These are phyloP conservation scores for Elaeagnus macrophylla DNA, from an alignment of 306 rosid species.

Conservation along the genomic window DNA sequence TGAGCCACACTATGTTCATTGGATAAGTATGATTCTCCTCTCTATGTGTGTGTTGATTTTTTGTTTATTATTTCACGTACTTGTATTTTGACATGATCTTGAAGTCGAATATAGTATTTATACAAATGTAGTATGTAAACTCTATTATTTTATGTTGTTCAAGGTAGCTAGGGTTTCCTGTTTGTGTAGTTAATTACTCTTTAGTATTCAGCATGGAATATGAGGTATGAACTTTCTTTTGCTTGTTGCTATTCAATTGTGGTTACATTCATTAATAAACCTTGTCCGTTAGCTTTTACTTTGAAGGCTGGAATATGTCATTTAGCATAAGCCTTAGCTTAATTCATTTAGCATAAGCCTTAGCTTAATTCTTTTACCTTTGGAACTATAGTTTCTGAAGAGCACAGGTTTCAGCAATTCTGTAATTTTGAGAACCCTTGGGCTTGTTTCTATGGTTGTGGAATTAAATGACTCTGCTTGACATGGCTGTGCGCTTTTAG, in stretches of 20 bases:
- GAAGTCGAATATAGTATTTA: too few species aligned
- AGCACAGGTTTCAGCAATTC: neutral
- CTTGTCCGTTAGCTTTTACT: neutral
- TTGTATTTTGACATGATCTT: neutral
- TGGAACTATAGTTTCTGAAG: neutral
- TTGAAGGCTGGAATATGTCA: neutral
- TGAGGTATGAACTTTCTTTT: too few species aligned
- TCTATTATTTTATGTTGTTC: too few species aligned
- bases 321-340: neutral
- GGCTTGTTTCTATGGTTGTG: neutral
- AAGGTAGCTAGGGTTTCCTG: too few species aligned
- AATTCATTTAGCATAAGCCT: too few species aligned
- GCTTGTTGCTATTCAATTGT: too few species aligned
- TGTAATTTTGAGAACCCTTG: neutral
- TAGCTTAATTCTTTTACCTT: neutral
- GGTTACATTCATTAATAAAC: too few species aligned
- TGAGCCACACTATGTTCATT: constrained; percentile 62
- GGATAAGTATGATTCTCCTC: constrained; percentile 62
- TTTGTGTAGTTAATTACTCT: too few species aligned
- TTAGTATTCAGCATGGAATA: too few species aligned
- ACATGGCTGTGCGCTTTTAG: neutral
- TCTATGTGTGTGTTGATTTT: neutral
- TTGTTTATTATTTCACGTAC: neutral
- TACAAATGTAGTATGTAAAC: too few species aligned
- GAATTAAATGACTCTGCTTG: neutral